Evolutionary conservation across 1,284 basidiomycete genomes (phyloP), one percentile per base, ranked within the genome.

Genomic region (Cystobasidium sp.): DNA sequence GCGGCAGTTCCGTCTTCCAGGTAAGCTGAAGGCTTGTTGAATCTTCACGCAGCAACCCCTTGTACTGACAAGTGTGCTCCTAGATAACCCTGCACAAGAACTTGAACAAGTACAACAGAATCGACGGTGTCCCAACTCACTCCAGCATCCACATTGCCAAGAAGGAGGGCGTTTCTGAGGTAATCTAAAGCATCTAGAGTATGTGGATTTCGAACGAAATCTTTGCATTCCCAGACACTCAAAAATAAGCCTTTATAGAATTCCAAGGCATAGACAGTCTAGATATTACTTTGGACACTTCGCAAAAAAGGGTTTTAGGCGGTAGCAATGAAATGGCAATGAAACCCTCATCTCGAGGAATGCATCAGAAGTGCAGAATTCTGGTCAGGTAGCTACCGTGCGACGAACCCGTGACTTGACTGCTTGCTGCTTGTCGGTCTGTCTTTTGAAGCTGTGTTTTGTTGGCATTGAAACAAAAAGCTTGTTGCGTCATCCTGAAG

Each of bases 71-170:
- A 46, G 16, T 18, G 12, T 16, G 14, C 20, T 24, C 31, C 46
- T 58, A 97, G 85, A 89, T 99, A 80, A 97, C 94, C 2, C 84
- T 95, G 77, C 94, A 97, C 86, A 97, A 99, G 86, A 97, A 97
- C 86, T 84, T 98, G 78, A 98, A 98, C 82, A 94, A 91, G 3
- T 95, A 90, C 85, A 93, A 93, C 82, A 90, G 95, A 69, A 88
- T 85, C 75, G 81, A 83, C 66, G 82, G 83, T 64, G 80, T 82
- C 69, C 79, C 78, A 63, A 78, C 77, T 46, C 82, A 83, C 75
- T 80, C 75, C 20, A 76, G 75, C 52, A 58, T 76, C 44, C 75
- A 76, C 51, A 73, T 73, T 44, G 49, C 70, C 41, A 73, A 73
- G 44, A 55, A 62, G 44, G 70, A 73, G 63, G 61, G 62, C 20